Conservation (phyloP, 208 protist species). For the Acanthamoeba culbertsoni region DNA sequence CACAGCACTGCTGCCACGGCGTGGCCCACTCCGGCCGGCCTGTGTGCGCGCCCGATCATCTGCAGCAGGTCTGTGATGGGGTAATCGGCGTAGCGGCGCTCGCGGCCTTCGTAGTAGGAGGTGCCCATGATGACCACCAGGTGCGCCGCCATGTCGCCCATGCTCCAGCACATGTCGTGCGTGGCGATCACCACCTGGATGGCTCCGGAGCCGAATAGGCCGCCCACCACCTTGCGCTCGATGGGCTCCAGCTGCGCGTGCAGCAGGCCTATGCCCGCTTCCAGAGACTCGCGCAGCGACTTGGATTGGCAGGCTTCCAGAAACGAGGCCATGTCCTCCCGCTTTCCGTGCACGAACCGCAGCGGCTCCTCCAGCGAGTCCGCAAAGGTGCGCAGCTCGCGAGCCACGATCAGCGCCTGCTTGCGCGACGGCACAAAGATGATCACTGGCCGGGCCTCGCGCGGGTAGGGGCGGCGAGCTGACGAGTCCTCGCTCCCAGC, state of each 20-base stretch:
- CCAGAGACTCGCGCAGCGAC: conserved; percentile 76
- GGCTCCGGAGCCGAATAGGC: conserved; percentile 87
- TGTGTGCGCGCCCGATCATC: conserved; percentile 97
- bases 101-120: conserved; percentile 98
- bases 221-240: conserved; percentile 89
- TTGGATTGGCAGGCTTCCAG: conserved; percentile 81
- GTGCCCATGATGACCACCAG: conserved; percentile 99
- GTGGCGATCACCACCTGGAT: conserved; percentile 98
- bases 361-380: conserved; percentile 90
- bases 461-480: too few relatives aligned
- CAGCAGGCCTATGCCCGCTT: conserved; percentile 75
- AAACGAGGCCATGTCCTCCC: conserved; percentile 76
- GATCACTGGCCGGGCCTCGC: conserved; percentile 93
- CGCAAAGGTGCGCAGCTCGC: conserved; percentile 95
- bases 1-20: conserved; percentile 95
- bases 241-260: conserved; percentile 98
- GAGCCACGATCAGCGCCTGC: conserved; percentile 97
- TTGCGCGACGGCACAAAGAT: conserved; percentile 98
- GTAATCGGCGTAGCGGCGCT: conserved; percentile 97
- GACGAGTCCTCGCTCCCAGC: conserved; percentile 84
- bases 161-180: conserved; percentile 98
- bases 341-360: conserved; percentile 90
- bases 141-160: conserved; percentile 99
- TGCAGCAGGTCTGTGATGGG: conserved; percentile 99
- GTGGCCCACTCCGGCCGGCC: conserved; percentile 96